Evolutionary conservation across 768 basidiomycete species (phyloP), one percentile per base, ranked within the genome.

Genomic region (Lyophyllum shimeji): DNA sequence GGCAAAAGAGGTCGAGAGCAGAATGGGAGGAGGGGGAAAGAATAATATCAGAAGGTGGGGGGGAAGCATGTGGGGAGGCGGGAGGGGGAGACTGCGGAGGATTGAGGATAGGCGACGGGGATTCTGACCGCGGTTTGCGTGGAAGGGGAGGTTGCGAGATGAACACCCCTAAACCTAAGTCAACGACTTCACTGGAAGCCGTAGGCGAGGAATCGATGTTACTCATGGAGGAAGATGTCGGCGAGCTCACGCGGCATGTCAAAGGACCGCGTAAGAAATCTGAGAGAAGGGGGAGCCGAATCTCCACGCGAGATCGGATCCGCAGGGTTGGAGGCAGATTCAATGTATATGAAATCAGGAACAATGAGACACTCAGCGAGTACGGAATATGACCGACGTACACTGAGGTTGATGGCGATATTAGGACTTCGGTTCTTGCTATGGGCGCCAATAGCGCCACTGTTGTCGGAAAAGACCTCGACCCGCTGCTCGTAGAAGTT

Each of bases 301-400:
- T 29, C 45, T 42, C 56, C 45, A 49, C 27, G 18, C 20, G 24
- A 57, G 50, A 52, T 45, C 17, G 5, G 46, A 45, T 70, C 69
- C 5, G 70, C 66, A 7, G 55, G 65, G 47, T 71, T 70, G 1
- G 53, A 25, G 2, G 27, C 55, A 25, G 69, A 63, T 2, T 34
- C 20, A 21, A 69, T 45, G 23, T 56, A 50, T 2, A 1, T 23
- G 24, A 44, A 56, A 13, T 49, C 42, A 21, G 46, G 33, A 1
- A 63, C 25, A 20, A 51, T 40, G 43, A 17, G 24, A 17, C 27
- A 65, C 57, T 48, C 60, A 55, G 7, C 50, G 31, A n/a, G 61
- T 23, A 3, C 27, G 29, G 6, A 59, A 40, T 37, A 62, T 24
- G 23, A 25, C 0, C 50, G 15, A n/a, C n/a, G n/a, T n/a, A n/a